Conservation (phyloP, 805 yeast genomes). For the Huiozyma sinensis region DNA sequence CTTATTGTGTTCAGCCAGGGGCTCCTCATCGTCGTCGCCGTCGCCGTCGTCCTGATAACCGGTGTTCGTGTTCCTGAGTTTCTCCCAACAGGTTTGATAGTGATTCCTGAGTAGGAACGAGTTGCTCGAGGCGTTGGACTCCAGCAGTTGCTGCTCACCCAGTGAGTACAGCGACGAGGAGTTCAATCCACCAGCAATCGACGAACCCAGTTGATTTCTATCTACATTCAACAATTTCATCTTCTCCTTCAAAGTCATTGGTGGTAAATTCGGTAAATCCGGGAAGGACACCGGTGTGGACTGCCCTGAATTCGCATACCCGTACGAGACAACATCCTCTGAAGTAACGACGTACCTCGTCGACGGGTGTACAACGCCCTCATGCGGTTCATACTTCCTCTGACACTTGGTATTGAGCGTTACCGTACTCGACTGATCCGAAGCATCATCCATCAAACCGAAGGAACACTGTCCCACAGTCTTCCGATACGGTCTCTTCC, state of each 20-base stretch:
- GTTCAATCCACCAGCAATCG: too few relatives aligned
- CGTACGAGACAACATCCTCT: too few relatives aligned
- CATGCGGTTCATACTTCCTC: too few relatives aligned
- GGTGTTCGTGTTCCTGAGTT: not conserved
- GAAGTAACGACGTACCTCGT: too few relatives aligned
- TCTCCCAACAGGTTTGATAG: too few relatives aligned
- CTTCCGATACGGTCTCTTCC: slow-evolving; percentile 40
- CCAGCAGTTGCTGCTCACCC: slow-evolving; percentile 1
- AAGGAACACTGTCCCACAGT: slow-evolving; percentile 33
- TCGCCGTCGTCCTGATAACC: not conserved
- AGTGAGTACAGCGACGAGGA: not conserved
- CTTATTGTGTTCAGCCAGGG: not conserved
- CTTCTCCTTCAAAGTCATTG: slow-evolving; percentile 36
- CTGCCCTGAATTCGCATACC: too few relatives aligned
- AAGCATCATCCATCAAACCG: slow-evolving; percentile 19
- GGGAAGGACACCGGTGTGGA: slow-evolving; percentile 6
- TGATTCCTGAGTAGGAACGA: too few relatives aligned
- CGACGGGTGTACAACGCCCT: too few relatives aligned
- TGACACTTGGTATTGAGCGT: too few relatives aligned
- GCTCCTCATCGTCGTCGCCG: not conserved
- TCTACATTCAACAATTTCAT: slow-evolving; percentile 32
- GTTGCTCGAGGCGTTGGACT: slow-evolving; percentile 2
- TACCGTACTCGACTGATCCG: too few relatives aligned
- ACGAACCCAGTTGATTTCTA: not conserved
- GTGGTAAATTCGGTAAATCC: slow-evolving; percentile 28